phyloP scores from a whole-genome alignment of 2,329 filamentous ascomycete species.

The Pseudophaeomoniella oleicola region DNA sequence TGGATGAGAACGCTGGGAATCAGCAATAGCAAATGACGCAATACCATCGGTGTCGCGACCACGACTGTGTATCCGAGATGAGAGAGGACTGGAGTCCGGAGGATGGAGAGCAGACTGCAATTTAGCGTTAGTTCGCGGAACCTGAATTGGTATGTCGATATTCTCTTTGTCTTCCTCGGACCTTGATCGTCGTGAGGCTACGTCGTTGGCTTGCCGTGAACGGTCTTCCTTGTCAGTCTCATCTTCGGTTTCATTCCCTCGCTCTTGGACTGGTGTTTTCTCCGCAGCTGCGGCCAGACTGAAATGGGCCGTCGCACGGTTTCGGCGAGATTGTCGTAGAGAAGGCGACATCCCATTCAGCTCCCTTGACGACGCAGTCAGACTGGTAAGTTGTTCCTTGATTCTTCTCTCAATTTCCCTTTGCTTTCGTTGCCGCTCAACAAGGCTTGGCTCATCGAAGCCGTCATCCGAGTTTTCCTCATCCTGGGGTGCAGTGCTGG shows the following conservation, averaged over 20 bases:
- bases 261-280: neutral
- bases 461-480: conserved; percentile 9
- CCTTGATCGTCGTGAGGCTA: neutral
- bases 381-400: neutral
- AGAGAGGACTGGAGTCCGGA: conserved; percentile 3
- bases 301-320: neutral
- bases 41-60: conserved; percentile 1
- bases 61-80: conserved; percentile 1
- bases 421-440: conserved; percentile 3
- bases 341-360: too few relatives aligned
- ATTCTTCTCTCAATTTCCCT: neutral
- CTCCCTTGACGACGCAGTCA: neutral
- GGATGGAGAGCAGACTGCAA: conserved; percentile 12
- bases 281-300: neutral
- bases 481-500: conserved; percentile 19
- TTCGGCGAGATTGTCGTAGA: too few relatives aligned
- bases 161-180: conserved; percentile 34
- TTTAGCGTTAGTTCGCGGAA: conserved; percentile 16
- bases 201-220: conserved; percentile 3
- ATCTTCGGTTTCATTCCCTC: conserved; percentile 24
- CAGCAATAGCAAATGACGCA: conserved; percentile 7
- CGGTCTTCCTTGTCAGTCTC: conserved; percentile 33
- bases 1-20: conserved; percentile 9
- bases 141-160: conserved; percentile 15
- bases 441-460: conserved; percentile 10